Percentiles rank a stretch among this genome's conserved stretches.
Evolutionary conservation across 441 rosid genomes (phyloP).

Genomic region (Adansonia rubrostipa): DNA sequence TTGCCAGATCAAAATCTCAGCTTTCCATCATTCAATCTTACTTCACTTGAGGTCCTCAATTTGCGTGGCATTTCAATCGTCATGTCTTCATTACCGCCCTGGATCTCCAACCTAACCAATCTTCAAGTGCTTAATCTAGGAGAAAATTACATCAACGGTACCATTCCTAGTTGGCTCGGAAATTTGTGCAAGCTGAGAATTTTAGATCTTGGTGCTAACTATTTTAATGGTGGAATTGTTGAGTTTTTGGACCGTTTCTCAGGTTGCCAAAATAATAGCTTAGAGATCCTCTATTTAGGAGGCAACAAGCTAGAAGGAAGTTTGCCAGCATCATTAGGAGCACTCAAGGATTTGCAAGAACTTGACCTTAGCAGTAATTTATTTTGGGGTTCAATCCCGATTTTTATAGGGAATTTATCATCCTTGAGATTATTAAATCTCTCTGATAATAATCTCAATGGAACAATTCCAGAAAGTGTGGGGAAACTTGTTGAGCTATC

Average conservation of each 20-base stretch:
- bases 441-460: background rate
- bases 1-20: too few relatives aligned
- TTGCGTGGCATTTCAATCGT: background rate
- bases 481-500: background rate
- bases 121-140: background rate
- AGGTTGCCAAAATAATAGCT: background rate
- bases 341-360: slow-evolving; percentile 5
- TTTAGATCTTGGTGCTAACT: background rate
- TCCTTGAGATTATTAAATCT: background rate
- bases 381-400: slow-evolving; percentile 8
- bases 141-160: background rate
- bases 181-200: slow-evolving; percentile 2
- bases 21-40: background rate
- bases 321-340: background rate
- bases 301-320: background rate
- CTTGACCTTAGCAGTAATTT: background rate
- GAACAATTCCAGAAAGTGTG: background rate
- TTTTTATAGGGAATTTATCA: slow-evolving; percentile 6
- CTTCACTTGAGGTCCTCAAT: background rate
- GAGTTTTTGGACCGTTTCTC: slow-evolving; percentile 4
- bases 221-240: background rate
- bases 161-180: background rate
- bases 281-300: too few relatives aligned
- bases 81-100: background rate
- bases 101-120: slow-evolving; percentile 9